Base-by-base conservation (phyloP, 805 yeast species). In the Debaryomyces tyrocola region DNA sequence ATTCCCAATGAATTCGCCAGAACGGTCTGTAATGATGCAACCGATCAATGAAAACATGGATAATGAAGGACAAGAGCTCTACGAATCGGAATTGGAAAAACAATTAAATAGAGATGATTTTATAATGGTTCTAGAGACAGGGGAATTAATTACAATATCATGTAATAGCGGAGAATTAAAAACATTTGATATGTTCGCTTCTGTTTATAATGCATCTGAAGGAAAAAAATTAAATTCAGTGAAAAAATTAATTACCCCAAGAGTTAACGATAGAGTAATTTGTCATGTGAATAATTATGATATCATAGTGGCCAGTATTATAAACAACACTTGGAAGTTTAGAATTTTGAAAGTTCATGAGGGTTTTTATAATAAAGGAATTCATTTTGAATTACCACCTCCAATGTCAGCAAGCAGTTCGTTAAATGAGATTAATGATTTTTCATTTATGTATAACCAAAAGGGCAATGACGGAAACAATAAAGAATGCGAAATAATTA, bases 201-300 rank as follows among this genome's bases (percentile, higher is more conserved):
- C 58, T 9, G 48, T 60, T 0, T 64, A 60, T 43, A 52, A 48
- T 6, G 53, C 48, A 12, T 11, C 37, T 33, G 49, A 46, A 20
- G 41, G 34, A 11, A 37, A 52, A 5, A 46, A 45, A 17, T 57
- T 85, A n/a, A 68, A 72, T 0, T 70, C 81, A 2, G 83, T 84
- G 45, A 77, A 76, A 43, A 78, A 78, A 49, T 60, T 89, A 9
- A 60, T 76, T 2, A 84, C 95, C 0, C 89, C 95, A 4, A 74
- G 94, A 59, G 84, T 87, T 20, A 84, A 81, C 56, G 94, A 87
- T 59, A 71, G 91, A 50, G 66, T 88, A 27, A 81, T 88, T 1
- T 78, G 83, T 47, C 72, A 77, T 40, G 66, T 78, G 3, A 66
- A 64, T 10, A 72, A 72, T 40, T 81, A 79, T 9, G 77, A 77